These are phyloP conservation scores for Aaosphaeria pasadenensis DNA, from an alignment of 2,329 filamentous ascomycete genomes.

Conservation along the genomic window DNA sequence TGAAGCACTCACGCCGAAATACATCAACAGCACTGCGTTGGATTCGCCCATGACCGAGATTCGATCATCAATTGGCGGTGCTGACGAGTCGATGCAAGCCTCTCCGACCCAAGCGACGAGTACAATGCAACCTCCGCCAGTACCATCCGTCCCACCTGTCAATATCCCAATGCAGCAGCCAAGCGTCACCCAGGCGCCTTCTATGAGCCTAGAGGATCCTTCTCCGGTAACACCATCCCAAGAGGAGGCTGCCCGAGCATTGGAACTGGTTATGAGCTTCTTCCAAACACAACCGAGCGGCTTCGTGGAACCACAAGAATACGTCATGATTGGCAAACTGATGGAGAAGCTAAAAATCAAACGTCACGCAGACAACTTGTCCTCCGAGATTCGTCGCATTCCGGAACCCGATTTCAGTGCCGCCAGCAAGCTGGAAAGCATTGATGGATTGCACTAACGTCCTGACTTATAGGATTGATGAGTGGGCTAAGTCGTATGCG, in stretches of 20 bases:
- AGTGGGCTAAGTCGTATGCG: not conserved
- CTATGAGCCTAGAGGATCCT: conserved; percentile 22
- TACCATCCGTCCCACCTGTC: conserved; percentile 40
- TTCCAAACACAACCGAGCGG: conserved; percentile 69
- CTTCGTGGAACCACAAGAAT: conserved; percentile 74
- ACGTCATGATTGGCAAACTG: conserved; percentile 72
- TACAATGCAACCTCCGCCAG: conserved; percentile 46
- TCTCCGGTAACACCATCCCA: conserved; percentile 66
- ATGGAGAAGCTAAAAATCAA: conserved; percentile 82
- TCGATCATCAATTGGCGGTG: conserved; percentile 33
- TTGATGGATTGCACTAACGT: conserved; percentile 25
- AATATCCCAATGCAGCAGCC: conserved; percentile 14
- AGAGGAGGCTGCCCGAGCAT: conserved; percentile 79
- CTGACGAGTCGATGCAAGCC: conserved; percentile 41
- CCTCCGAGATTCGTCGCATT: conserved; percentile 31
- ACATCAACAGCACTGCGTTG: conserved; percentile 44
- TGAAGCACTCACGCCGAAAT: conserved; percentile 57
- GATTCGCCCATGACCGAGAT: conserved; percentile 53
- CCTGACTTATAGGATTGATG: conserved; percentile 1
- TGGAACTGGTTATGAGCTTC: conserved; percentile 78
- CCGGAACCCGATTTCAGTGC: conserved; percentile 31
- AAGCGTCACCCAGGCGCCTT: conserved; percentile 6
- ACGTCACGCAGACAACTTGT: conserved; percentile 41
- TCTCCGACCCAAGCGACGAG: conserved; percentile 34
- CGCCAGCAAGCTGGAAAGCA: conserved; percentile 25